Percentiles rank a stretch among this genome's conserved stretches.
Evolutionary conservation across 805 yeast genomes (phyloP).

Genomic region (Spathaspora hagerdaliae): DNA sequence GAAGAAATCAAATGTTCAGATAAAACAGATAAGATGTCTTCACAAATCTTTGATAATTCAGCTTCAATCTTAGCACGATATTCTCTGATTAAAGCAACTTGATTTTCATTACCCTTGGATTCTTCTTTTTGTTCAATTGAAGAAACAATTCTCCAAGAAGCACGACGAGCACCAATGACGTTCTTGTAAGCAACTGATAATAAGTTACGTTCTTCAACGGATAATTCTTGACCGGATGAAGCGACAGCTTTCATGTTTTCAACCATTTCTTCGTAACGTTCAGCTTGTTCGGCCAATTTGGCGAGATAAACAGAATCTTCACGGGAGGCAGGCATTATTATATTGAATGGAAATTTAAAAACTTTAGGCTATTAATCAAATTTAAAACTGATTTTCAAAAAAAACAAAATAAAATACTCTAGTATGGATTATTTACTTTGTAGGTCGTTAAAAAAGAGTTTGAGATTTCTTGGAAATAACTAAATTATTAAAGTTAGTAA

Average conservation of each 20-base stretch:
- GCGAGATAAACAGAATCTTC: conserved; percentile 98
- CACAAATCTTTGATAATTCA: conserved; percentile 90
- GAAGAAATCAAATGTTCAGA: conserved; percentile 87
- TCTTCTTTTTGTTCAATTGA: conserved; percentile 98
- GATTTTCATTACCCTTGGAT: conserved; percentile 89
- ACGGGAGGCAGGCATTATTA: conserved; percentile 73
- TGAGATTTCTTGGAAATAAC: neutral
- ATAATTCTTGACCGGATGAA: conserved; percentile 88
- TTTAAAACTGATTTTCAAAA: too few relatives aligned
- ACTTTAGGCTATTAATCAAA: too few relatives aligned
- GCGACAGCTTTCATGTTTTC: conserved; percentile 98
- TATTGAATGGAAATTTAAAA: too few relatives aligned
- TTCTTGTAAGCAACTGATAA: conserved; percentile 97
- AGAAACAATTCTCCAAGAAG: conserved; percentile 98
- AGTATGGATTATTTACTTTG: too few relatives aligned
- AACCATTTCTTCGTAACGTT: conserved; percentile 99
- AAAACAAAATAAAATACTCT: neutral
- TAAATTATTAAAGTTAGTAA: too few relatives aligned
- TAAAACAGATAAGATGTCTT: conserved; percentile 85
- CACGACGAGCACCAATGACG: conserved; percentile 98
- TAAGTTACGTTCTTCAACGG: conserved; percentile 96
- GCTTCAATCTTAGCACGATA: conserved; percentile 93
- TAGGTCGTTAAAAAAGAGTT: too few relatives aligned
- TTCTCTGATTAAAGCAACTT: conserved; percentile 84
- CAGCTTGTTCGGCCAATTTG: conserved; percentile 98